Evolutionary conservation across 2,329 filamentous ascomycete species (phyloP), one percentile per base, ranked within the genome.

Genomic region (Fusarium guadeloupense): DNA sequence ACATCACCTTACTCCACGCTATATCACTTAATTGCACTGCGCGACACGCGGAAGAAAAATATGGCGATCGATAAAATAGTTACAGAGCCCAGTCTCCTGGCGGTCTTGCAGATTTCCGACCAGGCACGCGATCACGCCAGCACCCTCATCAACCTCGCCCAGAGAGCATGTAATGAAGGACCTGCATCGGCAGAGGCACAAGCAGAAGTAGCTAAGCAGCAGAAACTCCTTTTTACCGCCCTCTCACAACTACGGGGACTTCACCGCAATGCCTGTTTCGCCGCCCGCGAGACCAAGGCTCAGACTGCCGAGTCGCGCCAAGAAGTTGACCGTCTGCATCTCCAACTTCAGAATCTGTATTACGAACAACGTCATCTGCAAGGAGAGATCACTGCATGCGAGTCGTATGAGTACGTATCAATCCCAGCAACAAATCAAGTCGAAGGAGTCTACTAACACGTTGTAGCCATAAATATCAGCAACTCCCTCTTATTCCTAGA

Each of bases 311-410:
- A 97, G 75, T 91, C 90, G 42, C 87, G 93, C 42, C 91, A 94
- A 69, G 92, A 97, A 76, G 92, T 98, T 63, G 95, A 99, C 74
- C 87, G 89, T 43, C 82, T 99, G 59, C 93, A 98, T 73, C 83
- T 99, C 31, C 91, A 96, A 72, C 83, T 99, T 50, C 94, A 98
- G 77, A 99, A 99, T 72, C 80, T 99, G 8, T 96, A 95, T 75
- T 99, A 99, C 72, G 94, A 99, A 76, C 93, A 98, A 78, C 84
- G 92, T 49, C 93, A 97, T 75, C 80, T 99, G 49, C 87, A 91
- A 63, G 91, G 91, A 42, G 95, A 99, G 77, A 98, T 99, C 59
- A 81, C 86, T 1, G 92, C 91, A 9, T 98, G 95, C 75, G 91
- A 97, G 73, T 90, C 89, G 45, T 97, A 96, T 69, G 91, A 97